Percentiles rank a stretch among this genome's conserved stretches.
phyloP scores from a whole-genome alignment of 768 basidiomycete genomes.

The Panaeolus cyanescens region DNA sequence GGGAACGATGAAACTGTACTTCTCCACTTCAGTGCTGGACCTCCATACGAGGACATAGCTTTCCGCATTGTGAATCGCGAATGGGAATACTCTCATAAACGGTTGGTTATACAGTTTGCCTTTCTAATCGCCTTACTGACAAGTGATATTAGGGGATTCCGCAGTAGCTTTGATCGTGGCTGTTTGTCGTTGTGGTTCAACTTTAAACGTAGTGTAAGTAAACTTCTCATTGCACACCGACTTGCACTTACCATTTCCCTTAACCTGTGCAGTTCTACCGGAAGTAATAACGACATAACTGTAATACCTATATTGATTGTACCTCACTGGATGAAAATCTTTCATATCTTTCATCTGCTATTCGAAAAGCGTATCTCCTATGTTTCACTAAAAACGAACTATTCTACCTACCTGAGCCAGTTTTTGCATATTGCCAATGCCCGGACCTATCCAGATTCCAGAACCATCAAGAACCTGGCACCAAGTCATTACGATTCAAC shows the following conservation, averaged over 20 bases:
- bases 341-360: no score
- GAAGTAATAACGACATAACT: slow-evolving; percentile 48
- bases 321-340: no score
- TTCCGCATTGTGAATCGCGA: slow-evolving; percentile 97
- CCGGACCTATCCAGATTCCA: no score
- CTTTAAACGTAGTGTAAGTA: slow-evolving; percentile 86
- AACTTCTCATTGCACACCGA: slow-evolving; percentile 7
- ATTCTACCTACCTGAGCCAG: no score
- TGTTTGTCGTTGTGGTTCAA: slow-evolving; percentile 96
- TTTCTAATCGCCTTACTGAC: slow-evolving; percentile 4
- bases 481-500: no score
- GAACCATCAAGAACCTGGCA: no score
- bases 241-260: neutral
- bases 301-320: neutral
- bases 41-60: slow-evolving; percentile 98
- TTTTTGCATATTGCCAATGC: no score
- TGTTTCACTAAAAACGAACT: no score
- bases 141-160: slow-evolving; percentile 71
- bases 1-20: slow-evolving; percentile 96
- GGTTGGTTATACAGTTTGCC: slow-evolving; percentile 47
- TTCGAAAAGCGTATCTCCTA: no score
- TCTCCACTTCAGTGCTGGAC: slow-evolving; percentile 92
- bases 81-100: slow-evolving; percentile 98
- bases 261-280: slow-evolving; percentile 67
- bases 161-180: slow-evolving; percentile 95